Conservation (phyloP, 371 early-diverging fungal species). For the Mucor sp. region DNA sequence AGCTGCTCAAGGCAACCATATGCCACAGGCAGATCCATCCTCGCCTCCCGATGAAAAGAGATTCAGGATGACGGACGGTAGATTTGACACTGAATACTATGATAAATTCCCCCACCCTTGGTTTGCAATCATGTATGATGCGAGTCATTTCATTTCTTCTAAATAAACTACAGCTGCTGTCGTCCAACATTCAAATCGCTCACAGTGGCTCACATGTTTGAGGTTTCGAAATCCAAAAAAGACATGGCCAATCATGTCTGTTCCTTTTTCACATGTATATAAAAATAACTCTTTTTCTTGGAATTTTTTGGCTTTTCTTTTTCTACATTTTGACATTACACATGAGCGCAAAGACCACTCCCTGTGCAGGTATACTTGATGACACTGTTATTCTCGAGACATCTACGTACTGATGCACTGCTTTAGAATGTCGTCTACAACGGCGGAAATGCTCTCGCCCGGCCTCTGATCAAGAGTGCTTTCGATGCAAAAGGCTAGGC, state of each 20-base stretch:
- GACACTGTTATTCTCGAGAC: too few species aligned
- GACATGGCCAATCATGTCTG: too few species aligned
- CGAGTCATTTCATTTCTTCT: constrained; percentile 1
- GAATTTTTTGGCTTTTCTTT: too few species aligned
- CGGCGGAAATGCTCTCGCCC: constrained; percentile 18
- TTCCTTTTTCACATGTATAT: too few species aligned
- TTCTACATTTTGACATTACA: too few species aligned
- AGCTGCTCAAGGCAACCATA: neutral
- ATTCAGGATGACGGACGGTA: neutral
- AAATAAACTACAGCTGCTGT: neutral
- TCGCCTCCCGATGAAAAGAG: neutral
- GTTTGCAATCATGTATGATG: constrained; percentile 22
- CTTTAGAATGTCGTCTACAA: constrained; percentile 16
- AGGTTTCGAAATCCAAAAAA: too few species aligned
- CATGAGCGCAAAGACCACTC: constrained; percentile 5
- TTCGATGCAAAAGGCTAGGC: constrained; percentile 12
- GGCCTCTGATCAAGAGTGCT: neutral
- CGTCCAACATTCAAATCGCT: too few species aligned
- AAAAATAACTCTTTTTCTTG: too few species aligned
- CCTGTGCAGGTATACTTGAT: constrained; percentile 9
- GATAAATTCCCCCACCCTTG: constrained; percentile 16
- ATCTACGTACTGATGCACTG: too few species aligned
- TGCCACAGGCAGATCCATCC: neutral
- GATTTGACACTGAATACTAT: constrained; percentile 6
- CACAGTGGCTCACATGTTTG: too few species aligned